Percentiles rank a stretch among this genome's conserved stretches.
These are phyloP conservation scores for Nasturtium officinale DNA, from an alignment of 345 rosid species.

Conservation along the genomic window DNA sequence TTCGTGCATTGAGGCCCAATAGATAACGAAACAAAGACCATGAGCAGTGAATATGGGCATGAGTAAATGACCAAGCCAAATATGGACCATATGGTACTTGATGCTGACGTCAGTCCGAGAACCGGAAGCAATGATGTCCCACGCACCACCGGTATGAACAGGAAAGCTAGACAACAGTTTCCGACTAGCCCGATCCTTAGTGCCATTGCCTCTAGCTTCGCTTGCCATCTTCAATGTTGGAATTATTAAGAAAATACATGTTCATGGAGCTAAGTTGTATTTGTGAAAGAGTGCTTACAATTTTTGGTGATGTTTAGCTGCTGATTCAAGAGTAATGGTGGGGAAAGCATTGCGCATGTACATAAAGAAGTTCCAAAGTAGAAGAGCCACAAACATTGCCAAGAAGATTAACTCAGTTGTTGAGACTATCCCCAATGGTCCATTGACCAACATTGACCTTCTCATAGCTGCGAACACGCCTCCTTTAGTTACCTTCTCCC, in stretches of 20 bases:
- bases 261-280: neutral
- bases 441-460: constrained; percentile 66
- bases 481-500: constrained; percentile 14
- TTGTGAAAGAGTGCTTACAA: constrained; percentile 44
- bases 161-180: constrained; percentile 53
- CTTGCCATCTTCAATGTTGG: constrained; percentile 57
- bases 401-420: constrained; percentile 57
- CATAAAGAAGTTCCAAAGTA: constrained; percentile 59
- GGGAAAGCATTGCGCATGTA: constrained; percentile 49
- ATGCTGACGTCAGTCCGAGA: constrained; percentile 78
- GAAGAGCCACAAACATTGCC: constrained; percentile 65
- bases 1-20: constrained; percentile 48
- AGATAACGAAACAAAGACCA: constrained; percentile 56
- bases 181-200: constrained; percentile 61
- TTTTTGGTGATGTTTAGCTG: constrained; percentile 41
- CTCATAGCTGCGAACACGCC: constrained; percentile 35
- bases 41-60: constrained; percentile 66
- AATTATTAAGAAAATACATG: neutral
- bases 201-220: constrained; percentile 43
- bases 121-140: constrained; percentile 73
- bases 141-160: constrained; percentile 82
- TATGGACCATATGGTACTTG: constrained; percentile 73
- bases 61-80: constrained; percentile 75
- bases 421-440: constrained; percentile 81
- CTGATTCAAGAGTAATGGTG: constrained; percentile 43